Evolutionary conservation across 176 grass and related monocot species (phyloP).

Genomic region (Carex pumila): DNA sequence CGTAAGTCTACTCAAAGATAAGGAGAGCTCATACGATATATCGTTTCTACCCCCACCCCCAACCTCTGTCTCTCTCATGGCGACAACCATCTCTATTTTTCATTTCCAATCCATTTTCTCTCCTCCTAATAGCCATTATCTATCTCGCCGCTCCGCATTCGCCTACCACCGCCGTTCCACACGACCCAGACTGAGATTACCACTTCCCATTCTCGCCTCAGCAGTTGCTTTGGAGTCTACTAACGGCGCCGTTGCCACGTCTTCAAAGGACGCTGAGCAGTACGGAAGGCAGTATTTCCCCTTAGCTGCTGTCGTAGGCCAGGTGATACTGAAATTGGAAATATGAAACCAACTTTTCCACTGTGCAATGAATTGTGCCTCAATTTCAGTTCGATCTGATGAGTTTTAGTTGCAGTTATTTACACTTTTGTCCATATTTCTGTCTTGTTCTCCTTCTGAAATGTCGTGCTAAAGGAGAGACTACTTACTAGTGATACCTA

Average conservation of each 20-base stretch:
- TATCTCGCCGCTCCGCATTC: not conserved
- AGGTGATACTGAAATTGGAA: conserved; percentile 35
- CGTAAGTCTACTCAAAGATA: not conserved
- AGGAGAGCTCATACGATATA: not conserved
- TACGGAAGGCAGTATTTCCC: conserved; percentile 92
- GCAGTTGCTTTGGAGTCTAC: conserved; percentile 50
- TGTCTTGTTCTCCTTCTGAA: not conserved
- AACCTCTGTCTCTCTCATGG: conserved; percentile 30
- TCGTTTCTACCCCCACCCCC: not conserved
- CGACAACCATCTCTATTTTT: conserved; percentile 47
- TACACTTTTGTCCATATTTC: not conserved
- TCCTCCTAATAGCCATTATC: conserved; percentile 14
- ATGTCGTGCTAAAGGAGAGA: not conserved
- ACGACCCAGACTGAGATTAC: not conserved
- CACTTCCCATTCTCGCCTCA: conserved; percentile 24
- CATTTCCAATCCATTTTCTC: conserved; percentile 37
- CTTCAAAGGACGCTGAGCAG: not conserved
- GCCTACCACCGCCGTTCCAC: not conserved
- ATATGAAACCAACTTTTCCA: not conserved
- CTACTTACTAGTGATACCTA: not conserved
- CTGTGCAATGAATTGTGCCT: not conserved
- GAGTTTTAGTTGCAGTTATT: not conserved
- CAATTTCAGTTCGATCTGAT: not conserved
- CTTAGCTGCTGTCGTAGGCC: conserved; percentile 78
- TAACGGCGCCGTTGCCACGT: conserved; percentile 49